Evolutionary conservation across 2,329 filamentous ascomycete species (phyloP).

Genomic region (Dactylellina haptotyla): DNA sequence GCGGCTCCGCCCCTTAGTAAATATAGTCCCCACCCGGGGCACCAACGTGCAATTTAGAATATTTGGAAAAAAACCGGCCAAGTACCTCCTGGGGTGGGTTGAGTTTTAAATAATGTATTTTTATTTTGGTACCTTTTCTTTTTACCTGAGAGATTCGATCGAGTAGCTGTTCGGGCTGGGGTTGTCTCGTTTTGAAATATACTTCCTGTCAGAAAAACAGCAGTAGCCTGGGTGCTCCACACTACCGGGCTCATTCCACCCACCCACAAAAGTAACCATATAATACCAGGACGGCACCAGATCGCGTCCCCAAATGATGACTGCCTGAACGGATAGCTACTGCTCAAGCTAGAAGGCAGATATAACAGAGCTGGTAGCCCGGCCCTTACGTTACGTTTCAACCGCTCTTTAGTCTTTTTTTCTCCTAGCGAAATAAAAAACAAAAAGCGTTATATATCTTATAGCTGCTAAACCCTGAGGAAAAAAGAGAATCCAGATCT

Average conservation of each 20-base stretch:
- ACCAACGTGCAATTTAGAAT: constrained; percentile 28
- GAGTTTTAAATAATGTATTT: constrained; percentile 33
- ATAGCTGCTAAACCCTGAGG: constrained; percentile 3
- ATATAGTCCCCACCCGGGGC: constrained; percentile 37
- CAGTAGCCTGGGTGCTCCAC: constrained; percentile 31
- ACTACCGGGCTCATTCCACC: constrained; percentile 12
- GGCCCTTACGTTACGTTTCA: constrained; percentile 24
- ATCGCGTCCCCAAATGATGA: constrained; percentile 23
- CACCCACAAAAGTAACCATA: constrained; percentile 14
- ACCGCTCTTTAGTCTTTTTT: constrained; percentile 1
- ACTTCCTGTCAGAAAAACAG: constrained; percentile 40
- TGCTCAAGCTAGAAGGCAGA: constrained; percentile 35
- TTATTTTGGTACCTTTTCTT: constrained; percentile 24
- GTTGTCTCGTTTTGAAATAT: constrained; percentile 39
- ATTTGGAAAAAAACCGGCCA: constrained; percentile 22
- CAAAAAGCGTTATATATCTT: constrained; percentile 7
- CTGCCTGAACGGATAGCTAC: constrained; percentile 32
- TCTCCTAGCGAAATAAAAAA: constrained; percentile 11
- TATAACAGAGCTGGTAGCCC: constrained; percentile 39
- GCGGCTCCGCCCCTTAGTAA: constrained; percentile 53
- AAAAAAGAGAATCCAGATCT: constrained; percentile 3
- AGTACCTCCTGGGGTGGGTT: constrained; percentile 11
- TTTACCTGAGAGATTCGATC: background rate
- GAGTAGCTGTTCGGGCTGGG: constrained; percentile 16
- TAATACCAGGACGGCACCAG: constrained; percentile 32